phyloP scores from a whole-genome alignment of 352 stramenopile species.

The Phytophthora fragariae region DNA sequence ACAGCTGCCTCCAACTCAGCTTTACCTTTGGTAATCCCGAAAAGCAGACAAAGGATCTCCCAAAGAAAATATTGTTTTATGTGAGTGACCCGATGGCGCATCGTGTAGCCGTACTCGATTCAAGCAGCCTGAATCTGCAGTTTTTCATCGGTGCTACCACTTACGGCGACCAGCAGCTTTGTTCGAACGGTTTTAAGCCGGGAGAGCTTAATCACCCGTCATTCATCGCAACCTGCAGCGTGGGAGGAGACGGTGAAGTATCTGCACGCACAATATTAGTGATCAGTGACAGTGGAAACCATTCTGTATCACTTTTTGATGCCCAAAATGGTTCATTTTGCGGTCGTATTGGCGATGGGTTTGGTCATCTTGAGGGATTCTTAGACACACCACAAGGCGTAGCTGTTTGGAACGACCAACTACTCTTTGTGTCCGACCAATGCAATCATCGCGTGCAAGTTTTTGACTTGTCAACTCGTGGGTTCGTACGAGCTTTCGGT shows the following conservation, averaged over 20 bases:
- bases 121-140: slow-evolving; percentile 25
- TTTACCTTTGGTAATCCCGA: slow-evolving; percentile 13
- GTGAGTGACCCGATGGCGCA: slow-evolving; percentile 67
- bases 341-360: slow-evolving; percentile 55
- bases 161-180: slow-evolving; percentile 58
- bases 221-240: slow-evolving; percentile 42
- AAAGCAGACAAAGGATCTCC: slow-evolving; percentile 4
- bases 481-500: slow-evolving; percentile 45
- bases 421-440: slow-evolving; percentile 70
- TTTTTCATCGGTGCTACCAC: slow-evolving; percentile 63
- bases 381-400: slow-evolving; percentile 69
- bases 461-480: slow-evolving; percentile 46
- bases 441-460: slow-evolving; percentile 75
- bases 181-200: slow-evolving; percentile 54
- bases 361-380: slow-evolving; percentile 58
- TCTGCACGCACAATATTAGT: slow-evolving; percentile 28
- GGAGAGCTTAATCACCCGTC: slow-evolving; percentile 64
- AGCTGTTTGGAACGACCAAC: slow-evolving; percentile 47
- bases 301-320: slow-evolving; percentile 68
- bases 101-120: slow-evolving; percentile 55
- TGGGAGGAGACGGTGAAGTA: not conserved
- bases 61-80: slow-evolving; percentile 36
- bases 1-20: slow-evolving; percentile 41
- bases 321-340: slow-evolving; percentile 39
- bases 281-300: slow-evolving; percentile 72